Percentiles rank a stretch among this genome's conserved stretches.
These are phyloP conservation scores for Synchytrium microbalum DNA, from an alignment of 371 early-diverging fungal species.

Conservation along the genomic window DNA sequence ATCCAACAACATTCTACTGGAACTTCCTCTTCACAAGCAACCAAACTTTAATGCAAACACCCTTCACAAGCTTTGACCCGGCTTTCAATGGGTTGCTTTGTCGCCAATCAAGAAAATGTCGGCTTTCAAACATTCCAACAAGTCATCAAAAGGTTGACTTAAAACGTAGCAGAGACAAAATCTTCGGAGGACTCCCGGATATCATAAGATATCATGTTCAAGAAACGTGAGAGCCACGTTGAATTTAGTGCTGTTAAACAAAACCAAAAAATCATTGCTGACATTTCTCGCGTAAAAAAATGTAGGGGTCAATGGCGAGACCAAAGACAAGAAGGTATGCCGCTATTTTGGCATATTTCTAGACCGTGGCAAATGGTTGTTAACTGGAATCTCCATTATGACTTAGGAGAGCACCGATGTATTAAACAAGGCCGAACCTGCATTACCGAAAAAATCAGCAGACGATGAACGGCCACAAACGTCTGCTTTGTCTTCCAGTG, in stretches of 20 bases:
- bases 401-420: neutral
- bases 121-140: too few species aligned
- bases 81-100: too few species aligned
- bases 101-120: too few species aligned
- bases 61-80: too few species aligned
- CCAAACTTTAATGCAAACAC: too few species aligned
- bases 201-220: too few species aligned
- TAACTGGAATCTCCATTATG: neutral
- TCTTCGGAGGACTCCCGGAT: too few species aligned
- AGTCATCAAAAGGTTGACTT: too few species aligned
- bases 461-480: neutral
- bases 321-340: neutral
- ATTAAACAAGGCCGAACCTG: slow-evolving; percentile 8
- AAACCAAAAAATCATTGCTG: neutral
- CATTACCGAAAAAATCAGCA: neutral
- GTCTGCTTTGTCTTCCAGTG: neutral
- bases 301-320: neutral
- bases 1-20: too few species aligned
- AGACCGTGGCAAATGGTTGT: neutral
- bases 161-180: too few species aligned
- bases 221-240: neutral
- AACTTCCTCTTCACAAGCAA: too few species aligned
- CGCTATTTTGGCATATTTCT: neutral
- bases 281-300: too few species aligned
- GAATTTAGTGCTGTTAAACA: neutral